phyloP scores from a whole-genome alignment of 371 early-diverging fungal species.

The Apophysomyces variabilis region DNA sequence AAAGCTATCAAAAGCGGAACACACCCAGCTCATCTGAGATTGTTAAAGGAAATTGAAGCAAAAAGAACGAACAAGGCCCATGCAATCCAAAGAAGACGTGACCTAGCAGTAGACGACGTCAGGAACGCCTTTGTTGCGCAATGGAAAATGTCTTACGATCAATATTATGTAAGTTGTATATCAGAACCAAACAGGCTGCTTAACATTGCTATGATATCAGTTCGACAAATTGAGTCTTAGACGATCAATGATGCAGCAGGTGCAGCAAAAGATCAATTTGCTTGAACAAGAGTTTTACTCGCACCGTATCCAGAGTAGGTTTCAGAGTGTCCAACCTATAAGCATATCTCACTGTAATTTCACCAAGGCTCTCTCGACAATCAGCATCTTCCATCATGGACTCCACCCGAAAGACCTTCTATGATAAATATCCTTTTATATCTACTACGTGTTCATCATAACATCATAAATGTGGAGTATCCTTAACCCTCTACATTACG shows the following conservation, averaged over 20 bases:
- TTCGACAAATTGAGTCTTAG: conserved; percentile 9
- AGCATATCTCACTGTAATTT: not conserved
- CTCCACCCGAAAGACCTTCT: conserved; percentile 43
- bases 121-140: conserved; percentile 5
- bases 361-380: conserved; percentile 16
- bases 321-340: not conserved
- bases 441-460: too few relatives aligned
- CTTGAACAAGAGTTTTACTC: conserved; percentile 40
- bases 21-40: conserved; percentile 11
- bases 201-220: not conserved
- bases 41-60: conserved; percentile 13
- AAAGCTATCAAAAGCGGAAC: conserved; percentile 10
- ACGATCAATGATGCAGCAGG: conserved; percentile 17
- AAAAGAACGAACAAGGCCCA: conserved; percentile 9
- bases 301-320: conserved; percentile 34
- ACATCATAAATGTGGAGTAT: not conserved
- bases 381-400: conserved; percentile 24
- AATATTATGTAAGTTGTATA: conserved; percentile 10
- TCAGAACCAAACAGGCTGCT: not conserved
- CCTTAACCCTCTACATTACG: conserved; percentile 20
- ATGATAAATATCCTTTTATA: conserved; percentile 40
- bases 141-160: conserved; percentile 9
- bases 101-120: conserved; percentile 4
- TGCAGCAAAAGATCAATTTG: conserved; percentile 16
- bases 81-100: conserved; percentile 20